Percentiles rank a stretch among this genome's conserved stretches.
phyloP scores from a whole-genome alignment of 495 filamentous ascomycete genomes.

The Pyrenopolyporus hunteri region DNA sequence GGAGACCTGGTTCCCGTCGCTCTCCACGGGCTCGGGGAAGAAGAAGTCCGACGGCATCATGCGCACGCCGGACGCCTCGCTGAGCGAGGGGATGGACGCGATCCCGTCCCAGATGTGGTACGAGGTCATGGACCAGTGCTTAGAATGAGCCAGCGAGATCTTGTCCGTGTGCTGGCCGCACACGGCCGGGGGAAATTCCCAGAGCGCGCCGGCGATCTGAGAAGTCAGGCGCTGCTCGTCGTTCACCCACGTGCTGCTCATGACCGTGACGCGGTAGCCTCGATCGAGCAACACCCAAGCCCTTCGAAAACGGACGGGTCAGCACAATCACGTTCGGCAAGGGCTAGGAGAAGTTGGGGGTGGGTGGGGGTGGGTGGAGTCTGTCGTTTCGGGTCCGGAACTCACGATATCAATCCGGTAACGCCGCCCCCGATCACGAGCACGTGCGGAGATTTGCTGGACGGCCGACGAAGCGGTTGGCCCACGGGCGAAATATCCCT shows the following conservation, averaged over 20 bases:
- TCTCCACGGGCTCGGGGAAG: constrained; percentile 45
- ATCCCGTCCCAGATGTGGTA: constrained; percentile 53
- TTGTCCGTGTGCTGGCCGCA: constrained; percentile 56
- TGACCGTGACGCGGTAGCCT: constrained; percentile 56
- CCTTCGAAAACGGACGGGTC: constrained; percentile 16
- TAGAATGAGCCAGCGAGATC: constrained; percentile 48
- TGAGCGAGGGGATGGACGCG: constrained; percentile 41
- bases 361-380: too few relatives aligned
- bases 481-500: constrained; percentile 41
- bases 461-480: constrained; percentile 35
- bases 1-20: constrained; percentile 39
- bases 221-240: constrained; percentile 53
- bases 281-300: constrained; percentile 57
- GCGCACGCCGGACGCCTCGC: constrained; percentile 48
- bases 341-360: too few relatives aligned
- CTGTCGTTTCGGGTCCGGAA: constrained; percentile 35
- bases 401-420: constrained; percentile 49
- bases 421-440: constrained; percentile 57
- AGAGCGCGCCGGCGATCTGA: constrained; percentile 58
- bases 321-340: too few relatives aligned
- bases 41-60: constrained; percentile 52
- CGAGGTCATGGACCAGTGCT: constrained; percentile 53
- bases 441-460: constrained; percentile 42
- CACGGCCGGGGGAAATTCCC: constrained; percentile 57
- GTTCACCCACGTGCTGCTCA: constrained; percentile 54